These are phyloP conservation scores for Pestalotiopsis sp. DNA, from an alignment of 2,329 filamentous ascomycete genomes.

Conservation along the genomic window DNA sequence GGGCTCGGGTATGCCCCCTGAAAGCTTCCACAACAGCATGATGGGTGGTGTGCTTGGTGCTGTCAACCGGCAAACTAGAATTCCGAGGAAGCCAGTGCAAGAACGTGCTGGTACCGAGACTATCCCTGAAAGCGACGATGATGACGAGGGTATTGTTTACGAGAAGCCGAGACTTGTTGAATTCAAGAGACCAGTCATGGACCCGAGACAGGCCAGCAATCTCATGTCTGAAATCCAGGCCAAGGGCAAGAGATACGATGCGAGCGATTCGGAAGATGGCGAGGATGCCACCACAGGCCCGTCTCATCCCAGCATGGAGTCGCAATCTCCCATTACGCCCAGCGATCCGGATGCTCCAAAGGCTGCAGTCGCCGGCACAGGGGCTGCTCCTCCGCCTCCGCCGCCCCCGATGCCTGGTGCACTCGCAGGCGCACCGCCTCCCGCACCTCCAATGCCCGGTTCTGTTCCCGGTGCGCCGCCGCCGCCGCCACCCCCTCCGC, in stretches of 20 bases:
- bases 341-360: conserved; percentile 63
- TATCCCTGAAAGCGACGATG: conserved; percentile 39
- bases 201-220: conserved; percentile 68
- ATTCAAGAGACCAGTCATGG: conserved; percentile 70
- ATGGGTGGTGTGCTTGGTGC: conserved; percentile 74
- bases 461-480: conserved; percentile 30
- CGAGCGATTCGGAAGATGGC: conserved; percentile 71
- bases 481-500: conserved; percentile 42
- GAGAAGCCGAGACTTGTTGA: conserved; percentile 82
- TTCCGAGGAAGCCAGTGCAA: conserved; percentile 57
- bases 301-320: conserved; percentile 75
- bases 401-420: conserved; percentile 39
- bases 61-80: conserved; percentile 64
- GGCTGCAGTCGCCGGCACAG: conserved; percentile 55
- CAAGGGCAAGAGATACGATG: conserved; percentile 75
- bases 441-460: conserved; percentile 40
- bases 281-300: conserved; percentile 75
- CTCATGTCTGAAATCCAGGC: conserved; percentile 72
- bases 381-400: conserved; percentile 37
- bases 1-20: conserved; percentile 54
- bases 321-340: conserved; percentile 69
- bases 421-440: conserved; percentile 32
- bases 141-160: conserved; percentile 66
- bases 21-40: conserved; percentile 70
- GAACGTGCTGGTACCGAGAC: conserved; percentile 27